Conservation (phyloP, 768 basidiomycete genomes). For the Aureoboletus auriporus region DNA sequence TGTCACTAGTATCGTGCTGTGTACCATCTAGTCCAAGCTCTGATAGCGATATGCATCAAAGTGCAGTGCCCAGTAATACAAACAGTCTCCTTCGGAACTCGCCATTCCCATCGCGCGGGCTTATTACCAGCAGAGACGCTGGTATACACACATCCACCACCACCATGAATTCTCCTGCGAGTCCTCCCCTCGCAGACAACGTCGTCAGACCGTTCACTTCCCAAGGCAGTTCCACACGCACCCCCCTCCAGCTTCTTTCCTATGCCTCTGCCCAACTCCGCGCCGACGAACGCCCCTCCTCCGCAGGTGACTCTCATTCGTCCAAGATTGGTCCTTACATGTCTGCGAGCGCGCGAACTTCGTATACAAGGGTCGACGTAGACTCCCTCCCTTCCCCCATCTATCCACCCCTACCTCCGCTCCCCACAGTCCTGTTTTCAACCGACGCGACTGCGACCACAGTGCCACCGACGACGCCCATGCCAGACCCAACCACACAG, state of each 20-base stretch:
- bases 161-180: not conserved
- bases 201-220: conserved; percentile 28
- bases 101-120: too few species aligned
- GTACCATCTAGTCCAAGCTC: too few species aligned
- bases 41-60: too few species aligned
- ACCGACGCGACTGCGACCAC: conserved; percentile 4
- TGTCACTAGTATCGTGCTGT: too few species aligned
- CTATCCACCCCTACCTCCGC: conserved; percentile 24
- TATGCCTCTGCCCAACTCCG: conserved; percentile 1
- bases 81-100: too few species aligned
- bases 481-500: conserved; percentile 10
- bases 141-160: not conserved
- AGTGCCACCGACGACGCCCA: not conserved
- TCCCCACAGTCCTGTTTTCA: conserved; percentile 9
- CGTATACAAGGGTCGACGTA: conserved; percentile 48
- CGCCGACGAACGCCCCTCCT: conserved; percentile 18
- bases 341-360: conserved; percentile 48
- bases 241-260: conserved; percentile 7
- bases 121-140: too few species aligned
- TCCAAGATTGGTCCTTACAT: conserved; percentile 20
- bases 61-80: too few species aligned
- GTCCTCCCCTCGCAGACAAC: conserved; percentile 24
- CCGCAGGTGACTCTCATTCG: conserved; percentile 8
- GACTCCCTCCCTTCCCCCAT: conserved; percentile 21
- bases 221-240: conserved; percentile 17